Base-by-base conservation (phyloP, 768 basidiomycete species). In the Lyophyllum atratum region DNA sequence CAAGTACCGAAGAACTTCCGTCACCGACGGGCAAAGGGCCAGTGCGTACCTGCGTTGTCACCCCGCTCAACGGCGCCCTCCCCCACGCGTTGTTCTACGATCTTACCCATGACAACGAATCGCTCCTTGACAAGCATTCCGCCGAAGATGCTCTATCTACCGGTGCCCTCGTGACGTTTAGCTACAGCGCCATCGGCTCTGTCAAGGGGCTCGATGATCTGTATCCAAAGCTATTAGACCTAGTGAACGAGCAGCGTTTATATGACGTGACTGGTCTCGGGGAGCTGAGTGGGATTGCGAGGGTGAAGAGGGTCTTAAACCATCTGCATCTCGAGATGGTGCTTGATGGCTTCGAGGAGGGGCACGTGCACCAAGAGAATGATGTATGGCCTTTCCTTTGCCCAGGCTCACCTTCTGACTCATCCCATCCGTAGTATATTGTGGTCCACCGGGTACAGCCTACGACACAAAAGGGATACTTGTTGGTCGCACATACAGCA, bases 141-240 rank as follows among this genome's bases (percentile, higher is more conserved):
- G 93, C 95, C 7, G 94, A 98, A 70, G 95, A 98, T 71, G 90
- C 94, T 0, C 83, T 99, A n/a, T 89, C 93, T 8, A 94, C 93
- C 0, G 97, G 92, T 2, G 93, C 93, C 21, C 78, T 98, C n/a
- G 90, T 91, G 17, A 85, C 95, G 0, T 98, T 98, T 74, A 90
- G 90, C 33, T 86, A 85, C 64, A 91, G 85, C 22, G 97, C 91
- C 4, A 83, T 92, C 54, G 97, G 95, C 2, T 95, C 92, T 15
- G 94, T 95, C 63, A 97, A 98, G 72, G 97, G 96, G 19, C 97
- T 96, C 67, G 97, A 99, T 65, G 97, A 99, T 63, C 72, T 99
- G 21, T 98, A 98, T 68, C 96, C 96, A 3, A 96, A 94, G 69
- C 73, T 96, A n/a, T 73, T 99, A 33, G 84, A 97, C 68, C 77